phyloP scores from a whole-genome alignment of 176 grass and related monocot genomes.

The Pharus latifolius region DNA sequence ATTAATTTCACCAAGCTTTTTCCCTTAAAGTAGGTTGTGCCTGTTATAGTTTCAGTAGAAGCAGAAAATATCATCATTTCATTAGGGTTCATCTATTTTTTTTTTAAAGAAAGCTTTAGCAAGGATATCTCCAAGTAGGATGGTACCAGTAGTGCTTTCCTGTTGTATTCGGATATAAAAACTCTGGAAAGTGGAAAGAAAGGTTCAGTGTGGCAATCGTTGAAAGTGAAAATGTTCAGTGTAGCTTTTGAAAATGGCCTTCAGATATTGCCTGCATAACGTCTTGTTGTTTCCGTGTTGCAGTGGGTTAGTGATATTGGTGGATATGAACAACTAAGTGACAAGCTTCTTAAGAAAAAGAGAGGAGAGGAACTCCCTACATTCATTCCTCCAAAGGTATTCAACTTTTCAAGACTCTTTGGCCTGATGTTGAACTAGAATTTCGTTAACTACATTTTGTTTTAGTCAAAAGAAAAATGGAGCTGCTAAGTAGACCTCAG shows the following conservation, averaged over 20 bases:
- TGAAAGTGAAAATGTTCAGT: neutral
- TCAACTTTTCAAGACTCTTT: neutral
- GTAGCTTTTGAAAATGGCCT: neutral
- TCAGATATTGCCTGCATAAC: neutral
- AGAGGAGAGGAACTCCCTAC: slow-evolving; percentile 67
- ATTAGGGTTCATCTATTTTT: neutral
- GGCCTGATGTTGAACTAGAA: neutral
- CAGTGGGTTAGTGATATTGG: slow-evolving; percentile 87
- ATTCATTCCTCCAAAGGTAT: slow-evolving; percentile 85
- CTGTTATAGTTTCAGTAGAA: neutral
- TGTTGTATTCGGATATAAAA: too few relatives aligned
- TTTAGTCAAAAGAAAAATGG: too few relatives aligned
- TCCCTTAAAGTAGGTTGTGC: neutral
- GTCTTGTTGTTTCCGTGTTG: slow-evolving; percentile 1
- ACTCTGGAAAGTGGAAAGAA: neutral
- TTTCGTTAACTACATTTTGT: neutral
- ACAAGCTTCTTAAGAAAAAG: slow-evolving; percentile 66
- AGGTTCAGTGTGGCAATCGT: neutral
- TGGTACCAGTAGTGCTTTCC: too few relatives aligned
- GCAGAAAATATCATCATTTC: neutral
- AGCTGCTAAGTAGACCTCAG: too few relatives aligned
- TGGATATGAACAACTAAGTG: slow-evolving; percentile 65
- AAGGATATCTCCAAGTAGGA: neutral
- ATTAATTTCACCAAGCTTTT: neutral
- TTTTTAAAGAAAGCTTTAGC: neutral